Conservation (phyloP, 192 early-diverging fungal genomes). For the Polychytrium aggregatum region DNA sequence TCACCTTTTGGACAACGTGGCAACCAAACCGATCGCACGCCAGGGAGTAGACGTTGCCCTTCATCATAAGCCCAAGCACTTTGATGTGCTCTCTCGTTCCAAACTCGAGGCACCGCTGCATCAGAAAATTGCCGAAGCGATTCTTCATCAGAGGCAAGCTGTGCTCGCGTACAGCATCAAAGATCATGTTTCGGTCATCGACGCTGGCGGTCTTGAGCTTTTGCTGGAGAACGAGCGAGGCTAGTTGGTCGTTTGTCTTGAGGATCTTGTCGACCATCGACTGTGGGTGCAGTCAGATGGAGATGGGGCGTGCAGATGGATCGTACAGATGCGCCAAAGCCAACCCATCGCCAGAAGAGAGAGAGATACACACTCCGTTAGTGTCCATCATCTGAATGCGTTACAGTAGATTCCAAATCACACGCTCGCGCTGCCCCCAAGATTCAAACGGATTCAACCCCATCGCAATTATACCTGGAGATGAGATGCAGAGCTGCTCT, state of each 20-base stretch:
- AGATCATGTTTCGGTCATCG: slow-evolving; percentile 43
- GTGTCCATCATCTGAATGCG: too few relatives aligned
- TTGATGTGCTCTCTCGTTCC: slow-evolving; percentile 48
- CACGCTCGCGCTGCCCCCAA: too few relatives aligned
- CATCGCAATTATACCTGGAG: too few relatives aligned
- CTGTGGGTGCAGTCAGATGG: slow-evolving; percentile 11
- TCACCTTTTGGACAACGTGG: slow-evolving; percentile 65
- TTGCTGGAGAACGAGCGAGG: slow-evolving; percentile 60
- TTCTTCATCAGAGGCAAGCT: slow-evolving; percentile 55
- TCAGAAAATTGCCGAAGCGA: slow-evolving; percentile 68
- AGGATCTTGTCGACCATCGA: slow-evolving; percentile 55
- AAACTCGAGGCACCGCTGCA: slow-evolving; percentile 58
- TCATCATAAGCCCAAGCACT: slow-evolving; percentile 42
- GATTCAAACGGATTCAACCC: too few relatives aligned
- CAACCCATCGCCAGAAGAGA: slow-evolving; percentile 4
- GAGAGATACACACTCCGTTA: too few relatives aligned
- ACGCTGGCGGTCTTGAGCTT: slow-evolving; percentile 43
- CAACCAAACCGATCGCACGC: slow-evolving; percentile 68
- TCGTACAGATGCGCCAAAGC: slow-evolving; percentile 1
- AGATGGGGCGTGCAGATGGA: background rate
- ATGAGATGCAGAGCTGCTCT: too few relatives aligned
- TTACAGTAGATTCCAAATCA: too few relatives aligned
- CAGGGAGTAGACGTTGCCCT: slow-evolving; percentile 45
- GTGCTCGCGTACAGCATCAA: slow-evolving; percentile 45
- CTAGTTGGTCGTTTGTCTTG: slow-evolving; percentile 62